Conservation (phyloP, 1,284 basidiomycete genomes). For the Heterobasidion parviporum region DNA sequence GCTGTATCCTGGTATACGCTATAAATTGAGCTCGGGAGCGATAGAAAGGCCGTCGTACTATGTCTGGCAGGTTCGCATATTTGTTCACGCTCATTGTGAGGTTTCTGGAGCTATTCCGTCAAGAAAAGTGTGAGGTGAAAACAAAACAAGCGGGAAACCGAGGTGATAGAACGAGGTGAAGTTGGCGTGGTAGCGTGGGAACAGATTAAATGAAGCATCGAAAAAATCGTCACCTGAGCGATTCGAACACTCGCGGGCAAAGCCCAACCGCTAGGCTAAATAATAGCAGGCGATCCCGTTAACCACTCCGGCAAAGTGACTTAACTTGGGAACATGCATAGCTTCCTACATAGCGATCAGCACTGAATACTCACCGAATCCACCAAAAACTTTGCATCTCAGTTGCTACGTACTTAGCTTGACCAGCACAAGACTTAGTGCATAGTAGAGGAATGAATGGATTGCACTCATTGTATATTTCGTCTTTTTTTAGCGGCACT, state of each 20-base stretch:
- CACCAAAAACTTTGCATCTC: no score
- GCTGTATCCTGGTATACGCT: conserved; percentile 64
- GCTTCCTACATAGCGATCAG: not conserved
- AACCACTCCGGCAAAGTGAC: conserved; percentile 90
- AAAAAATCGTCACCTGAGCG: conserved; percentile 75
- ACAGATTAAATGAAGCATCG: not conserved
- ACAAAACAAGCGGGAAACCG: no score
- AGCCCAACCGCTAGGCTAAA: conserved; percentile 59
- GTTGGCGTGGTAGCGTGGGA: not conserved
- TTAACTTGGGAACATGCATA: not conserved
- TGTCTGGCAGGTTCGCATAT: conserved; percentile 85
- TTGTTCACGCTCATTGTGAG: conserved; percentile 63
- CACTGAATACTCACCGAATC: no score
- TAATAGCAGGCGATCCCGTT: conserved; percentile 84
- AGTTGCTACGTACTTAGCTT: no score
- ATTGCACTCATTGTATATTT: no score
- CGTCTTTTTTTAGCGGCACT: no score
- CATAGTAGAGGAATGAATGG: no score
- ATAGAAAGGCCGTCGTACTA: conserved; percentile 39
- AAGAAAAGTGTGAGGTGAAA: no score
- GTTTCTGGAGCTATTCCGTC: no score
- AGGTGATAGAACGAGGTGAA: not conserved
- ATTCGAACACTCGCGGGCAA: conserved; percentile 84
- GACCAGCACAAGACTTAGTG: no score
- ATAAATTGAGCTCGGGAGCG: conserved; percentile 1